Evolutionary conservation across 2,329 filamentous ascomycete species (phyloP).

Genomic region (Cladophialophora bantiana): DNA sequence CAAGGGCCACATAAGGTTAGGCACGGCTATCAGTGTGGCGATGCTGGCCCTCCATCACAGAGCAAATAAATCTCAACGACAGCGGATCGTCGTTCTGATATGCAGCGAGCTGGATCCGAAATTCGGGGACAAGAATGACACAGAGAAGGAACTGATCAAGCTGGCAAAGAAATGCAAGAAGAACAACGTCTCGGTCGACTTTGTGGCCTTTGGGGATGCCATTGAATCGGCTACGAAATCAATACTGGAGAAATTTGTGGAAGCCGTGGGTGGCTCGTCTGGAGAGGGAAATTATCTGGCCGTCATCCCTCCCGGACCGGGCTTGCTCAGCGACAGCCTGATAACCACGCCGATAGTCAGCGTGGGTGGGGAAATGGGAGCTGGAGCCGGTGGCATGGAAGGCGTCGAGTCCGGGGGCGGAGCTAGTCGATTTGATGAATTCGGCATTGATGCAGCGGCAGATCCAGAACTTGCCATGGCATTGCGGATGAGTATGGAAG

Average conservation of each 20-base stretch:
- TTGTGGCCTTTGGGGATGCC: slow-evolving; percentile 92
- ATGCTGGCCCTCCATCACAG: slow-evolving; percentile 93
- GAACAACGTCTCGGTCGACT: slow-evolving; percentile 90
- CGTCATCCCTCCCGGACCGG: slow-evolving; percentile 86
- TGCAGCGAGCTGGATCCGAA: slow-evolving; percentile 76
- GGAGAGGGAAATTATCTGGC: slow-evolving; percentile 90
- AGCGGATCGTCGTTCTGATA: slow-evolving; percentile 95
- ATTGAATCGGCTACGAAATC: slow-evolving; percentile 80
- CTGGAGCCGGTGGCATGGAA: slow-evolving; percentile 61
- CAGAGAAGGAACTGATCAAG: slow-evolving; percentile 85
- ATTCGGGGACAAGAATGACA: slow-evolving; percentile 64
- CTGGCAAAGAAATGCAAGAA: slow-evolving; percentile 99
- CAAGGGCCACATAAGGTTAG: slow-evolving; percentile 83
- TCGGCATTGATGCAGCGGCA: slow-evolving; percentile 87
- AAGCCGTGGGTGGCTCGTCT: slow-evolving; percentile 77
- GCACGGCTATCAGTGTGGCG: slow-evolving; percentile 93
- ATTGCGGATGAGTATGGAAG: slow-evolving; percentile 95
- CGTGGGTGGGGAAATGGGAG: slow-evolving; percentile 68
- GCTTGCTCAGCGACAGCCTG: slow-evolving; percentile 90
- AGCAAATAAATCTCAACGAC: slow-evolving; percentile 95
- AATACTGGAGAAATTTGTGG: slow-evolving; percentile 92
- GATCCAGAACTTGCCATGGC: slow-evolving; percentile 95
- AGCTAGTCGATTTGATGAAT: slow-evolving; percentile 72
- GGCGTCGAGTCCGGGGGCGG: slow-evolving; percentile 61
- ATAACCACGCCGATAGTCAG: slow-evolving; percentile 83